Evolutionary conservation across 257 asterid species (phyloP), one percentile per base, ranked within the genome.

Genomic region (Rauvolfia tetraphylla): DNA sequence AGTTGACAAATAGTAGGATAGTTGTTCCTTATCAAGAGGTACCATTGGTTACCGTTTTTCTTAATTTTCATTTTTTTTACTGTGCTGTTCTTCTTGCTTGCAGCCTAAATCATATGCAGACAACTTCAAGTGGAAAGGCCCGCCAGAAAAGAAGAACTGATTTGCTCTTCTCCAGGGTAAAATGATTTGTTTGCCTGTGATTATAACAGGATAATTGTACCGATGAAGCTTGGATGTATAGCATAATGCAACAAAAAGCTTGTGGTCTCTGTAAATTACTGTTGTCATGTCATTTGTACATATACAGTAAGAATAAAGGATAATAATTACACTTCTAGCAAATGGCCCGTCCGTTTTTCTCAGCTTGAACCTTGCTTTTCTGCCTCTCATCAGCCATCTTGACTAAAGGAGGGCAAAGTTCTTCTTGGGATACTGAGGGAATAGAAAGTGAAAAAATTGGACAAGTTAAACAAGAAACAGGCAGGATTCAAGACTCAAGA

Each of bases 101-200:
- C 57, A 72, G 78, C 46, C 68, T 29, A 78, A 71, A 72, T 49
- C 74, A 78, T 39, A 78, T 39, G 69, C 62, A 73, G 70, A 73
- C 27, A 79, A 78, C 68, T 78, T 62, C 36, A 49, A 72, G 51
- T 62, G 76, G 63, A 77, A 57, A 34, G 41, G 42, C 29, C 31
- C 36, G 22, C 70, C 25, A 79, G 67, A 56, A 29, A 48, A 31
- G 23, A 63, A 39, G 46, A 34, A 56, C 0, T 41, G 46, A 68
- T 38, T 42, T 17, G 22, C 36, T 17, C 27, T 20, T 31, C 69
- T 56, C 14, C 13, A 8, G 62, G 0, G 63, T 56, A n/a, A 31
- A 53, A 53, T 22, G 3, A 1, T 14, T 53, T 20, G 31, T 29
- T 61, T 29, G 36, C 68, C 29, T 61, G 68, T 25, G 20, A 27